phyloP scores from a whole-genome alignment of 495 filamentous ascomycete genomes.

The Jackrogersella multiformis region DNA sequence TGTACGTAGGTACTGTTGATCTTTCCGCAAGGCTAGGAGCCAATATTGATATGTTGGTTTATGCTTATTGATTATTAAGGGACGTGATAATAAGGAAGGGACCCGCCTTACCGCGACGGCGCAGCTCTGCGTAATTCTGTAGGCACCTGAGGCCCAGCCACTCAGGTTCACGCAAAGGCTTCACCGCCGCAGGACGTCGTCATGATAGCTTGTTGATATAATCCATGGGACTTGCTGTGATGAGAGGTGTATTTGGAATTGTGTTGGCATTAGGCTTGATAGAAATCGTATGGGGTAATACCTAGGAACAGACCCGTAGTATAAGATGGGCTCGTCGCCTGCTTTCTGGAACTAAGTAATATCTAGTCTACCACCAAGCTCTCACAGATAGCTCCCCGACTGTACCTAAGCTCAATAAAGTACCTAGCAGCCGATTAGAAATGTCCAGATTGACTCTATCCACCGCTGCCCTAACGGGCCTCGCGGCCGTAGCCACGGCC shows the following conservation, averaged over 20 bases:
- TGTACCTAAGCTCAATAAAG: neutral
- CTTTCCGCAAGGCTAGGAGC: neutral
- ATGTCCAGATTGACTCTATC: slow-evolving; percentile 10
- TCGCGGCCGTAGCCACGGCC: slow-evolving; percentile 32
- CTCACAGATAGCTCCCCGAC: neutral
- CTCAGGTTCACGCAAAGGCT: neutral
- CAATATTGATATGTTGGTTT: slow-evolving; percentile 3
- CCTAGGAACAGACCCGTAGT: no score
- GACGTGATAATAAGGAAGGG: neutral
- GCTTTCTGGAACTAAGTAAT: no score
- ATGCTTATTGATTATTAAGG: neutral
- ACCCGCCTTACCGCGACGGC: slow-evolving; percentile 11
- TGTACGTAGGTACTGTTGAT: neutral
- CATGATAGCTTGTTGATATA: neutral
- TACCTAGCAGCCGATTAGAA: neutral
- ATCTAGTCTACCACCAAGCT: neutral
- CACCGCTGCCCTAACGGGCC: slow-evolving; percentile 2
- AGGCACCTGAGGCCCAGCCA: neutral
- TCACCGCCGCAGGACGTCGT: slow-evolving; percentile 13
- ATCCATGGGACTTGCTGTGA: neutral
- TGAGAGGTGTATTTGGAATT: slow-evolving; percentile 7
- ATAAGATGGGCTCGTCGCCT: neutral
- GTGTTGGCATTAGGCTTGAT: neutral
- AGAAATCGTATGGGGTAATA: neutral
- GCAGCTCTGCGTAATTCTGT: slow-evolving; percentile 6